phyloP scores from a whole-genome alignment of 192 early-diverging fungal genomes.

The Powellomyces hirtus region DNA sequence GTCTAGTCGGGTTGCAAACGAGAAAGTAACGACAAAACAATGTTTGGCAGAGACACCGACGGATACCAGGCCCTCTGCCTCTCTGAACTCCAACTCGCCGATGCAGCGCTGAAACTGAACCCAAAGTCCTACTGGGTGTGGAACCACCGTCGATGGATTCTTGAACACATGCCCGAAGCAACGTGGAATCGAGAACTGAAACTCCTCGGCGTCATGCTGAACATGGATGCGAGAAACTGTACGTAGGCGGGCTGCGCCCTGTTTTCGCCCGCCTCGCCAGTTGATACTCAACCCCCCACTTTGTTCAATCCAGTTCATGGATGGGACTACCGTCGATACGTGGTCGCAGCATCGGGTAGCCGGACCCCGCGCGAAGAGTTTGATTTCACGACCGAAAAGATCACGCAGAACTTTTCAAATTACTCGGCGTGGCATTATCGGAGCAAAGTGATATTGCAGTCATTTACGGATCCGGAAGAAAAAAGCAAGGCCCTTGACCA shows the following conservation, averaged over 20 bases:
- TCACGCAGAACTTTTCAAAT: conserved; percentile 91
- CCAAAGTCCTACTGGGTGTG: conserved; percentile 99
- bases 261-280: neutral
- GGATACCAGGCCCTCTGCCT: conserved; percentile 42
- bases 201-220: conserved; percentile 75
- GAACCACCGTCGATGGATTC: conserved; percentile 92
- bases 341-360: conserved; percentile 53
- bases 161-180: conserved; percentile 71
- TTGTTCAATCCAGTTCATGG: conserved; percentile 78
- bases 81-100: conserved; percentile 74
- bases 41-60: conserved; percentile 19
- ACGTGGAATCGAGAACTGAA: conserved; percentile 77
- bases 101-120: conserved; percentile 68
- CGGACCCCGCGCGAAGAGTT: conserved; percentile 63
- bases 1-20: no score
- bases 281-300: neutral
- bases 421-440: conserved; percentile 99
- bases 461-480: conserved; percentile 13
- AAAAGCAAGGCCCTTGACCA: conserved; percentile 40
- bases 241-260: conserved; percentile 17
- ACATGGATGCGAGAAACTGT: conserved; percentile 92
- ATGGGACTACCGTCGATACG: conserved; percentile 94
- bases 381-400: conserved; percentile 86
- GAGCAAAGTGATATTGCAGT: conserved; percentile 65
- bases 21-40: no score